Evolutionary conservation across 192 early-diverging fungal species (phyloP).

Genomic region (Rhizophagus sp.): DNA sequence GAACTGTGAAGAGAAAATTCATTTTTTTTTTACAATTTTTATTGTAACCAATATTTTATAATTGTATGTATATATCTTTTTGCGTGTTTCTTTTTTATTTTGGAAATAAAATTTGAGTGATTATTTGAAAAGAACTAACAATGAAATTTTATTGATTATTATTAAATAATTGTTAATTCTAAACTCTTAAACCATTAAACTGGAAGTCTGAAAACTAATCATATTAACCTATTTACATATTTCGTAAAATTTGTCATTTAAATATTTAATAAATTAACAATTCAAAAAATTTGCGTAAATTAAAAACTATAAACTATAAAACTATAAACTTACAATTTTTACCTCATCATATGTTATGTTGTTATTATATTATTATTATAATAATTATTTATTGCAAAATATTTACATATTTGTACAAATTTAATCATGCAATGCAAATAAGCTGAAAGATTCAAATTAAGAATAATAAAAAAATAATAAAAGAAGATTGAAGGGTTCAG

Average conservation of each 20-base stretch:
- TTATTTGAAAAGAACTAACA: neutral
- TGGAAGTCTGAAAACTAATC: too few species aligned
- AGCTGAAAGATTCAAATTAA: neutral
- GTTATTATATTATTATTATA: too few species aligned
- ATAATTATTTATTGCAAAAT: neutral
- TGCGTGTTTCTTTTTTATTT: neutral
- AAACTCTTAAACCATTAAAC: neutral
- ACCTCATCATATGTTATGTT: too few species aligned
- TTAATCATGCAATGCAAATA: neutral
- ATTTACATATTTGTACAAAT: neutral
- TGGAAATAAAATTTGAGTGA: neutral
- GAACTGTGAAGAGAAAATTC: neutral
- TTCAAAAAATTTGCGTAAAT: too few species aligned
- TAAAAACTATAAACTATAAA: too few species aligned
- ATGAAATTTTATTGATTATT: neutral
- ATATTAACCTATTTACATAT: neutral
- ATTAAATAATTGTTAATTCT: neutral
- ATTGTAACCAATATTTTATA: too few species aligned
- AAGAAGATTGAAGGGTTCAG: neutral
- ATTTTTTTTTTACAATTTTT: neutral
- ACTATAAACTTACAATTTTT: too few species aligned
- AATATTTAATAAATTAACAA: too few species aligned
- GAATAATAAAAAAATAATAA: neutral
- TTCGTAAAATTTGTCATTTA: too few species aligned
- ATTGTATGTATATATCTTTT: neutral